phyloP scores from a whole-genome alignment of 139 green algal genomes.

The Coccomyxa sp. region DNA sequence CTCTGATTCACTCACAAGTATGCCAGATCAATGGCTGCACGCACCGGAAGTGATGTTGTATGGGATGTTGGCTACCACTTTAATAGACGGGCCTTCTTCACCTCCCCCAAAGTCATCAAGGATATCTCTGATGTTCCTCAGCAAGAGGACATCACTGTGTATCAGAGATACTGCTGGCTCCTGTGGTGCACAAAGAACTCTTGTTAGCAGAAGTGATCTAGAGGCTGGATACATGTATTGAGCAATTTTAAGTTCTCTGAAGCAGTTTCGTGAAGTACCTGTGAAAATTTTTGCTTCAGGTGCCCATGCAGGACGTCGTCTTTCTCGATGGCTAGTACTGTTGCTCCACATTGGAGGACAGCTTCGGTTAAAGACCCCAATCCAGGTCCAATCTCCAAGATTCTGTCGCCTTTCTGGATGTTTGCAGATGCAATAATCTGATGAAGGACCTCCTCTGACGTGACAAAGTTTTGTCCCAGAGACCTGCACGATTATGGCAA shows the following conservation, averaged over 20 bases:
- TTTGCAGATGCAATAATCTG: conserved; percentile 57
- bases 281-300: conserved; percentile 43
- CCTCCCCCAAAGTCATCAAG: background rate
- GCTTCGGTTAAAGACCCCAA: conserved; percentile 57
- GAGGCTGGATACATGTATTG: too few species aligned
- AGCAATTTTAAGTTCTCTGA: too few species aligned
- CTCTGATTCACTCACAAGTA: background rate
- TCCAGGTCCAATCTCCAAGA: conserved; percentile 86
- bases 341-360: conserved; percentile 63
- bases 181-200: too few species aligned
- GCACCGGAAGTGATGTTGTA: conserved; percentile 91
- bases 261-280: conserved; percentile 6
- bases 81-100: conserved; percentile 21
- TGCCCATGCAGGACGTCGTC: conserved; percentile 61
- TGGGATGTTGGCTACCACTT: conserved; percentile 93
- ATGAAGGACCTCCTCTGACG: conserved; percentile 69
- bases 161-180: background rate
- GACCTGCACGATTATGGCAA: background rate
- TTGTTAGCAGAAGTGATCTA: too few species aligned
- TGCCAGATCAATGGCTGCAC: background rate
- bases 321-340: conserved; percentile 89
- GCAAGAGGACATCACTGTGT: background rate
- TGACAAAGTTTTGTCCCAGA: conserved; percentile 92
- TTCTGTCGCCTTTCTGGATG: conserved; percentile 60
- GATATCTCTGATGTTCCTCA: background rate